These are phyloP conservation scores for Syzygium jambos DNA, from an alignment of 345 rosid species.

Conservation along the genomic window DNA sequence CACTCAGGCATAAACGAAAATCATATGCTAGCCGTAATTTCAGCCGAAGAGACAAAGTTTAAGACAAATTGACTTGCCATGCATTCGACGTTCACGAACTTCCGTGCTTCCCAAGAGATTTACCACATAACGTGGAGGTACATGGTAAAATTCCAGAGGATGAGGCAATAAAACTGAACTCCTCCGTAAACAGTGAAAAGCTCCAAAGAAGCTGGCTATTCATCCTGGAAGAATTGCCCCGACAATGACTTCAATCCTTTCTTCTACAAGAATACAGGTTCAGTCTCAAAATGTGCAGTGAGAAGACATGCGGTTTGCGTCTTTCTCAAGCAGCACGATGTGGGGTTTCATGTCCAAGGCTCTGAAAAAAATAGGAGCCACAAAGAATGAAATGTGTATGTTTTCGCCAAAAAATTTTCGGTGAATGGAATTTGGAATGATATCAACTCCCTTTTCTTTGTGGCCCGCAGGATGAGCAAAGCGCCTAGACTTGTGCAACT, in stretches of 20 bases:
- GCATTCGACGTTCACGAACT: not conserved
- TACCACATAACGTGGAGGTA: fast-evolving
- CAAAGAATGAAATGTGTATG: too few species aligned
- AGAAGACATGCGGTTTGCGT: not conserved
- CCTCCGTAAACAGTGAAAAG: too few species aligned
- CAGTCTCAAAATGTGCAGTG: not conserved
- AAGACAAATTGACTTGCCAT: not conserved
- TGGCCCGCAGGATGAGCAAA: too few species aligned
- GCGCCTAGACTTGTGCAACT: too few species aligned
- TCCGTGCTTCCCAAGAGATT: not conserved
- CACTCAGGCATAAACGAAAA: not conserved
- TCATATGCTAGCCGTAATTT: not conserved
- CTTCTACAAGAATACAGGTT: not conserved
- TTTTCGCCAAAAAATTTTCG: too few species aligned
- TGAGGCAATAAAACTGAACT: not conserved
- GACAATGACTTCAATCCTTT: not conserved
- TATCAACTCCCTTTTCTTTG: too few species aligned
- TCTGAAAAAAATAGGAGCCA: too few species aligned
- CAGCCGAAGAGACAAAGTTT: not conserved
- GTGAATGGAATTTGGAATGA: too few species aligned
- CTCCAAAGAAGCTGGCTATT: too few species aligned
- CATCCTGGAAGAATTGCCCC: too few species aligned
- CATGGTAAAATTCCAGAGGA: not conserved
- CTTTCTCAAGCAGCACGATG: too few species aligned
- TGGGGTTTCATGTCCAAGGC: too few species aligned